These are phyloP conservation scores for Xerocomellus amylosporus DNA, from an alignment of 768 basidiomycete genomes.

Conservation along the genomic window DNA sequence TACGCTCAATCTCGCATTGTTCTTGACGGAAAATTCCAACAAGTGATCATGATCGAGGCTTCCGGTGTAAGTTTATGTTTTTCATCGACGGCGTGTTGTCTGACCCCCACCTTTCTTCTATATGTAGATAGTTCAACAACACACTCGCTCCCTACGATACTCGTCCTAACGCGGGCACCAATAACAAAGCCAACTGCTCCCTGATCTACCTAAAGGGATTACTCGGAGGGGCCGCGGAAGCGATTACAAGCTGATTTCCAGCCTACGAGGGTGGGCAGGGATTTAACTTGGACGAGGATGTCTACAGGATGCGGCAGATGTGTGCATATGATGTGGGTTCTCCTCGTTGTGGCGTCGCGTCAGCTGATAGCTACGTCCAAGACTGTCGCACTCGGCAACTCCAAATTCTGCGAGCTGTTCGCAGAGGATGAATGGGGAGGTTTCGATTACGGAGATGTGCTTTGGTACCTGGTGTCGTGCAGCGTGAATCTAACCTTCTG, in stretches of 20 bases:
- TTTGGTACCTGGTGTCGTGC: not conserved
- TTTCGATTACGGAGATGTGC: conserved; percentile 61
- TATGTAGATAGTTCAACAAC: conserved; percentile 66
- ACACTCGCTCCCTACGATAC: conserved; percentile 85
- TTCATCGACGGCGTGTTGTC: not conserved
- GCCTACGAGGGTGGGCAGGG: conserved; percentile 36
- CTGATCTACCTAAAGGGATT: conserved; percentile 59
- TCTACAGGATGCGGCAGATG: conserved; percentile 71
- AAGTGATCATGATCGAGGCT: conserved; percentile 72
- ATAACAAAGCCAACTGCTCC: conserved; percentile 54
- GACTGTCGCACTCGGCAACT: conserved; percentile 93
- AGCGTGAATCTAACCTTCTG: conserved; percentile 26
- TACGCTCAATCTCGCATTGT: conserved; percentile 64
- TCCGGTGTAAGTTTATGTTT: conserved; percentile 42
- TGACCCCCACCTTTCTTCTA: not conserved
- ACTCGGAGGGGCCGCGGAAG: conserved; percentile 61
- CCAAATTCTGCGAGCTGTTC: conserved; percentile 88
- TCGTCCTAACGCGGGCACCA: conserved; percentile 58
- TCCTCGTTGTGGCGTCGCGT: no score
- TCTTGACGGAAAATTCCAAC: conserved; percentile 67
- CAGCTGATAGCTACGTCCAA: conserved; percentile 24
- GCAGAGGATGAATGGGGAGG: conserved; percentile 93
- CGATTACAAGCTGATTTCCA: conserved; percentile 45
- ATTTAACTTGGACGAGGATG: conserved; percentile 64
- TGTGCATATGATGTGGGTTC: conserved; percentile 75